These are phyloP conservation scores for Cercospora sp. DNA, from an alignment of 2,329 filamentous ascomycete genomes.

Conservation along the genomic window DNA sequence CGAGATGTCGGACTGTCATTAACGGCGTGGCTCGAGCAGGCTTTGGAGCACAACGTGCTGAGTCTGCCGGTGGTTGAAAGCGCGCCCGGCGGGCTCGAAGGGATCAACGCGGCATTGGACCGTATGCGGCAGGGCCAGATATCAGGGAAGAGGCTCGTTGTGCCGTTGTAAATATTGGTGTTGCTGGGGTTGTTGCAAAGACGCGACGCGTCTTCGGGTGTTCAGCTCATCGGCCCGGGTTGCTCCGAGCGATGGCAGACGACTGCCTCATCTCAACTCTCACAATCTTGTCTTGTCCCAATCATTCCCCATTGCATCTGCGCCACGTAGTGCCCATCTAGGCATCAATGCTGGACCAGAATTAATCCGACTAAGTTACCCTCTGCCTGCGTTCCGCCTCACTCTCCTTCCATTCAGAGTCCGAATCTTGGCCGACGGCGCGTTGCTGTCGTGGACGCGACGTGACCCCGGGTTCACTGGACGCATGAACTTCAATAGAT, in stretches of 20 bases:
- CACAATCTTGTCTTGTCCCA: too few species aligned
- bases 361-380: too few species aligned
- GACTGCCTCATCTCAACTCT: too few species aligned
- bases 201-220: neutral
- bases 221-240: neutral
- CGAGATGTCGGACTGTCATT: constrained; percentile 19
- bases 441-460: neutral
- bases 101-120: constrained; percentile 25
- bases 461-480: neutral
- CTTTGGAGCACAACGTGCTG: constrained; percentile 13
- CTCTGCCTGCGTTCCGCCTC: neutral
- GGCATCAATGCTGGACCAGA: neutral
- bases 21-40: constrained; percentile 25
- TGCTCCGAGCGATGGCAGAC: neutral
- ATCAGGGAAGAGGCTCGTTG: constrained; percentile 25
- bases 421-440: neutral
- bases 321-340: neutral
- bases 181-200: neutral
- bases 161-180: constrained; percentile 16
- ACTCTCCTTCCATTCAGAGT: neutral
- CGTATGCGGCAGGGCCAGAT: constrained; percentile 23
- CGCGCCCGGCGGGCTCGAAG: constrained; percentile 19
- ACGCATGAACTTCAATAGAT: neutral
- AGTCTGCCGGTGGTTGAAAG: constrained; percentile 19
- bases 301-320: too few species aligned